These are phyloP conservation scores for Salix caprea DNA, from an alignment of 345 rosid genomes.

Conservation along the genomic window DNA sequence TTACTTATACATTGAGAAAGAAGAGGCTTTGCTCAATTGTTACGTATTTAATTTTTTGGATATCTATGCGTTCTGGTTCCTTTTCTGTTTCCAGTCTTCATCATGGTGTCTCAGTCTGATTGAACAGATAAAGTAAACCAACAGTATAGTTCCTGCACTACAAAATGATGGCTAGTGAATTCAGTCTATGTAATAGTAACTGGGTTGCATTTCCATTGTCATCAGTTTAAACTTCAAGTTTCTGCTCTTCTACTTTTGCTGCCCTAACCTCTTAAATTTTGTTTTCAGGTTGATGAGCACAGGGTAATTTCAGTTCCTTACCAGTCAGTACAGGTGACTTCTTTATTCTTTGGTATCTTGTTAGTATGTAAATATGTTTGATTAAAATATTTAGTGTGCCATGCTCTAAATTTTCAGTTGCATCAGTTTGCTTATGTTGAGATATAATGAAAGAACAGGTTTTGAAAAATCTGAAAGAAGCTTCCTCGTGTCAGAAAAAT, in stretches of 20 bases:
- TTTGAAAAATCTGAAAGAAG: neutral
- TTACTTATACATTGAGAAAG: neutral
- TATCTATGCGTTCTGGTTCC: constrained; percentile 1
- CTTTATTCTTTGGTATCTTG: neutral
- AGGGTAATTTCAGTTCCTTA: constrained; percentile 65
- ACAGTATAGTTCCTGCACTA: neutral
- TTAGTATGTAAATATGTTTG: neutral
- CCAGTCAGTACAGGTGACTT: constrained; percentile 68
- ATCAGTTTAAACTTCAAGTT: constrained; percentile 3
- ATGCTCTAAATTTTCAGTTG: neutral
- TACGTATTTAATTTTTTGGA: neutral
- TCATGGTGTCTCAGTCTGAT: neutral
- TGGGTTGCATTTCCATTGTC: neutral
- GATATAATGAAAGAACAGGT: neutral
- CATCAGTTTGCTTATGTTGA: neutral
- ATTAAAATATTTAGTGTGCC: neutral
- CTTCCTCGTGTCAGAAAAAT: neutral
- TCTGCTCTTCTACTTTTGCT: constrained; percentile 17
- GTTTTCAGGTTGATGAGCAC: constrained; percentile 79
- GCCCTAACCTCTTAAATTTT: constrained; percentile 18
- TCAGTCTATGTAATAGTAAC: neutral
- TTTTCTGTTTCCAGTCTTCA: constrained; percentile 1
- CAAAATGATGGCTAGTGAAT: neutral
- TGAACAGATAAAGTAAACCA: neutral
- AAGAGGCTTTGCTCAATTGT: neutral